Percentiles rank a stretch among this genome's conserved stretches.
phyloP scores from a whole-genome alignment of 2,329 filamentous ascomycete species.

The Botrytis squamosa region DNA sequence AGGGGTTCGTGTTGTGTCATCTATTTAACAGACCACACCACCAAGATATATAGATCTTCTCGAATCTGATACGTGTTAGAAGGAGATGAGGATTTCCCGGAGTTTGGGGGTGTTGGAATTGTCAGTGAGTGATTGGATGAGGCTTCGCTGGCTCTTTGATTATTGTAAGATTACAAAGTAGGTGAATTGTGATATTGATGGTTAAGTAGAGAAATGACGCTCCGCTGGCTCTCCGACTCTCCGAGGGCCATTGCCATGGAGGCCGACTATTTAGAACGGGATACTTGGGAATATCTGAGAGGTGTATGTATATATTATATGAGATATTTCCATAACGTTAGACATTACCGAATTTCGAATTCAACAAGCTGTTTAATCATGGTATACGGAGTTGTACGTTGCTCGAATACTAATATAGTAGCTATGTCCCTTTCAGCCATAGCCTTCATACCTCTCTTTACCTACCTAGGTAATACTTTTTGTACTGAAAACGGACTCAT shows the following conservation, averaged over 20 bases:
- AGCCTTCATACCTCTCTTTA: not conserved
- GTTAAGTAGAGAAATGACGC: not conserved
- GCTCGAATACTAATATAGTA: not conserved
- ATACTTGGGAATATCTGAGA: not conserved
- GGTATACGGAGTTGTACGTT: not conserved
- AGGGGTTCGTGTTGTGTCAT: not conserved
- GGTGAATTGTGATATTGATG: not conserved
- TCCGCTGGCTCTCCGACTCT: slow-evolving; percentile 2
- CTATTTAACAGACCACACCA: not conserved
- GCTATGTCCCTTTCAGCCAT: not conserved
- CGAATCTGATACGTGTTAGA: not conserved
- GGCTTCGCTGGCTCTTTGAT: not conserved
- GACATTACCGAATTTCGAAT: not conserved
- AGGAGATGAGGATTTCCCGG: not conserved
- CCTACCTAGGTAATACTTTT: no score
- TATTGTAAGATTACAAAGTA: not conserved
- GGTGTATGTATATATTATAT: not conserved
- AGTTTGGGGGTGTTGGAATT: not conserved
- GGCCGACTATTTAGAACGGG: not conserved
- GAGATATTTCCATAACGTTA: no score
- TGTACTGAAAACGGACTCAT: not conserved
- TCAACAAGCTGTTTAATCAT: not conserved
- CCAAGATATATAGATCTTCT: not conserved
- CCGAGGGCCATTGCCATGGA: not conserved
- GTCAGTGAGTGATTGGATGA: not conserved